Conservation (phyloP, 1,284 basidiomycete species). For the Coniophora puteana region DNA sequence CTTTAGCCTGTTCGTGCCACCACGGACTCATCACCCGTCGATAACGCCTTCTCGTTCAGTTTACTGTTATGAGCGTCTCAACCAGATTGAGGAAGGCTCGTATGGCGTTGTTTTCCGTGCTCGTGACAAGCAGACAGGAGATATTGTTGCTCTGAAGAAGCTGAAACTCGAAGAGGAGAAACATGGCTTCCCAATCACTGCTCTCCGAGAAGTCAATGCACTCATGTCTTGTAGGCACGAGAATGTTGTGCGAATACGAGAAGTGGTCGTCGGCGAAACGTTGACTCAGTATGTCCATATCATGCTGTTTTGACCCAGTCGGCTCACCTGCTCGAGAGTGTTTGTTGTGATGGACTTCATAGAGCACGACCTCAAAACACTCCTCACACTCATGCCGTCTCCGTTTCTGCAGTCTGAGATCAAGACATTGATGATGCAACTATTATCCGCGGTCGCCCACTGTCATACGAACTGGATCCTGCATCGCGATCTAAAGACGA, state of each 20-base stretch:
- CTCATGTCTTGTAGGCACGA: conserved; percentile 91
- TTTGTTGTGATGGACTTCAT: conserved; percentile 99
- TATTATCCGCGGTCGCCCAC: conserved; percentile 89
- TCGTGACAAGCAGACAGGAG: conserved; percentile 88
- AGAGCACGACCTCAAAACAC: conserved; percentile 97
- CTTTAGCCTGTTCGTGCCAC: conserved; percentile 71
- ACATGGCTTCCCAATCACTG: conserved; percentile 97
- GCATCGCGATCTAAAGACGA: conserved; percentile 96
- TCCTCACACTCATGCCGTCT: conserved; percentile 89
- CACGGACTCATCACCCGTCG: conserved; percentile 70
- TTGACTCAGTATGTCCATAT: conserved; percentile 83
- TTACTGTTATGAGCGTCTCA: conserved; percentile 89
- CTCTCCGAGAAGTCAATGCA: conserved; percentile 91
- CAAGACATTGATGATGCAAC: conserved; percentile 93
- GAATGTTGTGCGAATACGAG: conserved; percentile 92
- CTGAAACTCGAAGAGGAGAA: conserved; percentile 98
- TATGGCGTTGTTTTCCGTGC: conserved; percentile 98
- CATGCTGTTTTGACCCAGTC: conserved; percentile 11
- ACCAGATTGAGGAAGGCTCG: conserved; percentile 98
- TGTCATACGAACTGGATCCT: conserved; percentile 98
- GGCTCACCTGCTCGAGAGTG: conserved; percentile 55
- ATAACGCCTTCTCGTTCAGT: conserved; percentile 85
- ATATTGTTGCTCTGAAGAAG: conserved; percentile 96
- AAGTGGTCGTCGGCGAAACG: conserved; percentile 99
- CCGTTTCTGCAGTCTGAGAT: conserved; percentile 97